Evolutionary conservation across 73 alveolate species (phyloP).

Genomic region (Uronychia setigera): DNA sequence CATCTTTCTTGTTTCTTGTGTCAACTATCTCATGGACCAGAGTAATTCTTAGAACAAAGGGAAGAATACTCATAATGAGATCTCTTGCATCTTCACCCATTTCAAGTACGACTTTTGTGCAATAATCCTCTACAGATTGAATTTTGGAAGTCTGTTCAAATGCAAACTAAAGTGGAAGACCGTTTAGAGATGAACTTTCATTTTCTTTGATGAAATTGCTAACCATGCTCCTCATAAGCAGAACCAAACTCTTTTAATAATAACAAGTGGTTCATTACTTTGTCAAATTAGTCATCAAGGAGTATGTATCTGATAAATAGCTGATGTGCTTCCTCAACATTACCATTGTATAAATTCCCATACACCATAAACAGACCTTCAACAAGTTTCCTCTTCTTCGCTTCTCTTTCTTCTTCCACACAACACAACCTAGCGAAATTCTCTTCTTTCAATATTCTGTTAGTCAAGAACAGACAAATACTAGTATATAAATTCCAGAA

Average conservation of each 20-base stretch:
- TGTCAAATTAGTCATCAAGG: not conserved
- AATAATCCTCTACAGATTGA: not conserved
- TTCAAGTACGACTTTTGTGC: not conserved
- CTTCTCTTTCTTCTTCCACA: not conserved
- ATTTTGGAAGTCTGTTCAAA: not conserved
- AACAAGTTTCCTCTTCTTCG: not conserved
- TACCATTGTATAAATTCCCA: not conserved
- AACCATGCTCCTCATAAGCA: not conserved
- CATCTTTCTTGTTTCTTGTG: not conserved
- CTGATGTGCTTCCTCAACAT: not conserved
- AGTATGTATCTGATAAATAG: not conserved
- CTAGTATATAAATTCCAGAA: too few relatives aligned
- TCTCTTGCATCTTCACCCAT: conserved; percentile 15
- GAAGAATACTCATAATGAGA: not conserved
- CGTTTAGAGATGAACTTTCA: not conserved
- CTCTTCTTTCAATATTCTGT: not conserved
- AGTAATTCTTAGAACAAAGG: not conserved
- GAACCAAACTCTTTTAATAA: too few relatives aligned
- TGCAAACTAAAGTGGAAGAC: not conserved
- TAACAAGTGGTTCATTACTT: not conserved
- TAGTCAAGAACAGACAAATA: too few relatives aligned
- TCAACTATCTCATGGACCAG: not conserved
- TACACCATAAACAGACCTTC: not conserved
- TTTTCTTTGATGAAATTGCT: not conserved
- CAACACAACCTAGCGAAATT: not conserved